Conservation (phyloP, 345 rosid genomes). For the Hibiscus syriacus region DNA sequence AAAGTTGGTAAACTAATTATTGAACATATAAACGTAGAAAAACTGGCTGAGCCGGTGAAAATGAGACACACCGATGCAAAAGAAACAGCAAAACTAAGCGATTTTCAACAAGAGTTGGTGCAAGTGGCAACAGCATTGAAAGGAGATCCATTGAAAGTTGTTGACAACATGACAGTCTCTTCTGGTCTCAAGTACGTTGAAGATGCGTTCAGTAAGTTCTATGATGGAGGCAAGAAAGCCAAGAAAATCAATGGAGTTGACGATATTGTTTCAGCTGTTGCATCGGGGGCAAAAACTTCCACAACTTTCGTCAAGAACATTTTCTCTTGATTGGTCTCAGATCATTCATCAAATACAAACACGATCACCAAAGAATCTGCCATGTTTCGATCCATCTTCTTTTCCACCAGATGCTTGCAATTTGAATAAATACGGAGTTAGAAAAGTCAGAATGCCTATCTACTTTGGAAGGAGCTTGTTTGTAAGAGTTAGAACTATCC, state of each 20-base stretch:
- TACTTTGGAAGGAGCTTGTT: background rate
- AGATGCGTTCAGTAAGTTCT: slow-evolving; percentile 37
- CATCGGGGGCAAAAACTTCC: slow-evolving; percentile 1
- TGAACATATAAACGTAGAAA: slow-evolving; percentile 22
- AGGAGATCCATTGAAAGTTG: slow-evolving; percentile 47
- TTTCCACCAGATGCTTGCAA: background rate
- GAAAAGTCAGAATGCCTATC: background rate
- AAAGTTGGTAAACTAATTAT: background rate
- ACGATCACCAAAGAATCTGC: background rate
- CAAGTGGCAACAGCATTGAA: slow-evolving; percentile 50
- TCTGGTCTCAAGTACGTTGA: slow-evolving; percentile 39
- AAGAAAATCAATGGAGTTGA: slow-evolving; percentile 31
- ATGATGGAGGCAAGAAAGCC: slow-evolving; percentile 34
- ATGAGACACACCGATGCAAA: slow-evolving; percentile 26
- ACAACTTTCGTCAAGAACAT: slow-evolving; percentile 30
- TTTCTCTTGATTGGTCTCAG: slow-evolving; percentile 48
- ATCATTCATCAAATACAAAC: no score
- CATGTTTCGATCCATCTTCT: background rate
- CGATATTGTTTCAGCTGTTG: slow-evolving; percentile 16
- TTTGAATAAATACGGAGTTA: background rate
- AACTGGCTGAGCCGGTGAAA: slow-evolving; percentile 36
- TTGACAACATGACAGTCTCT: slow-evolving; percentile 42
- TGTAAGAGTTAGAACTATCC: background rate
- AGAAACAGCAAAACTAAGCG: slow-evolving; percentile 40
- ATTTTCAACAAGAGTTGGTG: slow-evolving; percentile 51